Evolutionary conservation across 441 rosid species (phyloP).

Genomic region (Populus hybrid): DNA sequence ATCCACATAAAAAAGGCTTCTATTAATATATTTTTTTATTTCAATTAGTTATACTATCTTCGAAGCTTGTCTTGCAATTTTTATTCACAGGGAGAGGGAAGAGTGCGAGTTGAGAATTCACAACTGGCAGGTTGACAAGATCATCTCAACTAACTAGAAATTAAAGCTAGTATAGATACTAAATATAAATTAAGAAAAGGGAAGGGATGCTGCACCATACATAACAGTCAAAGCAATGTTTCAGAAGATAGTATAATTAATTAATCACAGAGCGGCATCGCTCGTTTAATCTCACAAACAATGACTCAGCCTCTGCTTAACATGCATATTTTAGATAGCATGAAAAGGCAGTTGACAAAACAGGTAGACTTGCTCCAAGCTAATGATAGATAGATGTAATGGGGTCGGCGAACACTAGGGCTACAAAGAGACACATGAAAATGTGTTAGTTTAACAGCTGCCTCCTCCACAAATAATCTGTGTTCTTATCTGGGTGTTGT

Average conservation of each 20-base stretch:
- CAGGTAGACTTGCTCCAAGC: slow-evolving; percentile 1
- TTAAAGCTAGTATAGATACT: not conserved
- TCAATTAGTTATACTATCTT: not conserved
- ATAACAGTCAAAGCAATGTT: not conserved
- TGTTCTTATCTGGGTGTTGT: not conserved
- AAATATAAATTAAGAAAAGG: not conserved
- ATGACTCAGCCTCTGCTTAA: not conserved
- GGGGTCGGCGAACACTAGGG: not conserved
- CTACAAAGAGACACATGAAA: slow-evolving; percentile 2
- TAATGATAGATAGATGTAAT: not conserved
- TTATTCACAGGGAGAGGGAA: too few species aligned
- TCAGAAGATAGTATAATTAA: not conserved
- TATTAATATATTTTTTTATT: not conserved
- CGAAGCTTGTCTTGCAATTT: not conserved
- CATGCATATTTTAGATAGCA: not conserved
- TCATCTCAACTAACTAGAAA: slow-evolving; percentile 4
- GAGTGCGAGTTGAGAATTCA: not conserved
- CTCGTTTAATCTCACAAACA: not conserved
- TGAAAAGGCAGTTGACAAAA: not conserved
- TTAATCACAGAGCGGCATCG: too few species aligned
- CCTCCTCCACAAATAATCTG: not conserved
- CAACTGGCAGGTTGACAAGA: not conserved
- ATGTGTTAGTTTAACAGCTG: slow-evolving; percentile 9
- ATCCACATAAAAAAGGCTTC: not conserved
- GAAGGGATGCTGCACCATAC: not conserved